Base-by-base conservation (phyloP, 805 yeast genomes). In the Suhomyces sp. region DNA sequence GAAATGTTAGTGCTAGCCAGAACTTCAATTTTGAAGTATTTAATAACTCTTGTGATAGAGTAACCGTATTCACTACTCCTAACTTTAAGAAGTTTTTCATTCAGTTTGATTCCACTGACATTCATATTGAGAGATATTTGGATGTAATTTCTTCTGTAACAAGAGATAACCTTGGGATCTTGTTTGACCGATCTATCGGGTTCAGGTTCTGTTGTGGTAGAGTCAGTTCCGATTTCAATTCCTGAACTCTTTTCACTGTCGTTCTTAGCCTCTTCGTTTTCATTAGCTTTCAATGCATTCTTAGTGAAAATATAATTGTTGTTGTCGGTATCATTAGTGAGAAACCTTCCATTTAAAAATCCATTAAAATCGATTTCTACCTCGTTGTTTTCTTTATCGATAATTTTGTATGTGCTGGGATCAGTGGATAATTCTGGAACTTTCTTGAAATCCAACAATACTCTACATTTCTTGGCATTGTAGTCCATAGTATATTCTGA, bases 111-210 rank as follows among this genome's bases (percentile, higher is more conserved):
- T 2, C 63, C 60, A 16, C 48, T 48, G 22, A 60, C 42, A 34
- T 54, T 56, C 51, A 63, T 43, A 42, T 53, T 58, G 25, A 61
- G 34, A 7, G 58, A 44, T 5, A 66, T 41, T 40, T 62, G 68
- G 30, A 69, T 65, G 44, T 51, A 66, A 43, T 70, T 70, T 37
- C 76, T 46, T 40, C 76, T 49, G 47, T 70, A 70, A 43, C 75
- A 70, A 8, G 72, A 61, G 16, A 70, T 59, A n/a, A 67, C 70
- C 35, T 50, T 58, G 9, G 71, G 68, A 25, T 56, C 56, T 13
- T 31, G 33, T 17, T 43, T 42, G 19, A 31, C 40, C 8, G 22
- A 17, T 18, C 51, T 35, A 28, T 31, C 25, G 4, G 40, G 37
- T 3, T n/a, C 4, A 12, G n/a, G 14, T 5, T 30, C 22, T n/a